Percentiles rank a stretch among this genome's conserved stretches.
These are phyloP conservation scores for Fusarium mexicanum DNA, from an alignment of 2,329 filamentous ascomycete species.

Conservation along the genomic window DNA sequence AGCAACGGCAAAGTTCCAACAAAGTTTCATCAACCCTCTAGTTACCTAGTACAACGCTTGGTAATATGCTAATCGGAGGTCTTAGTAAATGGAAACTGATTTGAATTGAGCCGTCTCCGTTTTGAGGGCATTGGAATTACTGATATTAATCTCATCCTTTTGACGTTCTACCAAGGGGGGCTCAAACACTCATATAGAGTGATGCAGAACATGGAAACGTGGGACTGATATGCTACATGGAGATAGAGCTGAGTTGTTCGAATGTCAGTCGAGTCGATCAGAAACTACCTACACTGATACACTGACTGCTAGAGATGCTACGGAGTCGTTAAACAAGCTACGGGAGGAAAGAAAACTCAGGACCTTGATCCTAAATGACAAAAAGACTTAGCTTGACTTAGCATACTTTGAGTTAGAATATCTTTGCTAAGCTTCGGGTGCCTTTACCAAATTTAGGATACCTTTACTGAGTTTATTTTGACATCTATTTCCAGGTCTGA, in stretches of 20 bases:
- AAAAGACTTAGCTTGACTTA: neutral
- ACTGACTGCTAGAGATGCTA: neutral
- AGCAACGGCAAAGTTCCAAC: neutral
- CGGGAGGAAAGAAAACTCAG: neutral
- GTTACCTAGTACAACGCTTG: neutral
- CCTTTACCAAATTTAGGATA: neutral
- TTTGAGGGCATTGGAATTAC: neutral
- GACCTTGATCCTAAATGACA: neutral
- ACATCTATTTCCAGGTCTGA: neutral
- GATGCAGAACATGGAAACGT: neutral
- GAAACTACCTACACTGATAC: neutral
- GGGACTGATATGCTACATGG: neutral
- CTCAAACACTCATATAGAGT: neutral
- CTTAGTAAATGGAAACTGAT: neutral
- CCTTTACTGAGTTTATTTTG: neutral
- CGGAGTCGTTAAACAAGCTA: neutral
- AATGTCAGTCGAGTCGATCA: neutral
- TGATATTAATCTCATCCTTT: neutral
- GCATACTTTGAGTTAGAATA: neutral
- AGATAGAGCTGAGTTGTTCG: neutral
- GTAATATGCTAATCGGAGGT: neutral
- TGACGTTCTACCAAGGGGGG: neutral
- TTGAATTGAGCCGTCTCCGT: neutral
- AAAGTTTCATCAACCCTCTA: neutral
- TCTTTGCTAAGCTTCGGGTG: neutral